Percentiles rank a stretch among this genome's conserved stretches.
Evolutionary conservation across 1,284 basidiomycete genomes (phyloP).

Genomic region (Macrocybe sp.): DNA sequence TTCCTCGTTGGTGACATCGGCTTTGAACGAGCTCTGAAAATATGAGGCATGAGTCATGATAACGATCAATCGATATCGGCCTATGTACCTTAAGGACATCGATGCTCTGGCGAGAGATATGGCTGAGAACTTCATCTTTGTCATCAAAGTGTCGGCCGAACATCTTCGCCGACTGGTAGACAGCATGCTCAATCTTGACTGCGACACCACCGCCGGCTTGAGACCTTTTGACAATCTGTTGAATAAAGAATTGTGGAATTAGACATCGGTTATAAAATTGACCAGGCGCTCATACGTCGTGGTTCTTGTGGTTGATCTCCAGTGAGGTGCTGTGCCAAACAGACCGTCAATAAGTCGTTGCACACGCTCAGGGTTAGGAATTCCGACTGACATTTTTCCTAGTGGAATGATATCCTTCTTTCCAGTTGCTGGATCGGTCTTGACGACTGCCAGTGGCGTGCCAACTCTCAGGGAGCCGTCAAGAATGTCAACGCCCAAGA

Average conservation of each 20-base stretch:
- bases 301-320: conserved; percentile 89
- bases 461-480: conserved; percentile 93
- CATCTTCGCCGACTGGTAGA: conserved; percentile 94
- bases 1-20: conserved; percentile 88
- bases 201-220: conserved; percentile 96
- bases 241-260: conserved; percentile 19
- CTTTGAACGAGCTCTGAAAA: conserved; percentile 76
- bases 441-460: conserved; percentile 94
- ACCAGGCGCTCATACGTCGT: conserved; percentile 44
- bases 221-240: conserved; percentile 83
- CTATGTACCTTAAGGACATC: conserved; percentile 84
- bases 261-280: conserved; percentile 9
- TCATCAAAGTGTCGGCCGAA: conserved; percentile 95
- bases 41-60: conserved; percentile 7
- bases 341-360: conserved; percentile 7
- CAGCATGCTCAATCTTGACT: conserved; percentile 97
- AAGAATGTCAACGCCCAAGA: conserved; percentile 94
- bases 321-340: conserved; percentile 68
- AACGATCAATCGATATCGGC: conserved; percentile 4
- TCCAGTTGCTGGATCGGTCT: conserved; percentile 78
- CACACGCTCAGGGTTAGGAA: neutral
- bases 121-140: conserved; percentile 90
- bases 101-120: conserved; percentile 89
- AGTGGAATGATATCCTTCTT: conserved; percentile 91
- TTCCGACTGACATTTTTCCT: conserved; percentile 81